A percentile compares a stretch with the other conserved stretches of the same genome.
Conservation (phyloP, 306 rosid species). For the Benincasa hispida region DNA sequence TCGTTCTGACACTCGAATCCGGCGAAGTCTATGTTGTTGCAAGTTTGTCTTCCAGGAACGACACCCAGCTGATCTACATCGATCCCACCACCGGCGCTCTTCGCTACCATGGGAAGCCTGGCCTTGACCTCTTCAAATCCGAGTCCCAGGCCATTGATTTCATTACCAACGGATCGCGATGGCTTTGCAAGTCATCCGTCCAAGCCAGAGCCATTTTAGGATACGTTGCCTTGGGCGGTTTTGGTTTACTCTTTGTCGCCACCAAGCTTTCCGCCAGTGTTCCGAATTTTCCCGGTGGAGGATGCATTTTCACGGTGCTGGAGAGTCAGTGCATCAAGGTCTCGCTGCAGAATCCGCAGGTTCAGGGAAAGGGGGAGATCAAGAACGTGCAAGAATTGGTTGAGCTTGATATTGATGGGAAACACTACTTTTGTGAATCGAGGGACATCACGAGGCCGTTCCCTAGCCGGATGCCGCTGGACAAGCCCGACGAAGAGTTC, state of each 20-base stretch:
- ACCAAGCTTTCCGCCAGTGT: slow-evolving; percentile 52
- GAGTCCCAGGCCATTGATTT: slow-evolving; percentile 56
- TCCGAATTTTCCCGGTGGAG: slow-evolving; percentile 83
- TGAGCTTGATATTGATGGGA: slow-evolving; percentile 85
- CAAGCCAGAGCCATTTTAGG: slow-evolving; percentile 70
- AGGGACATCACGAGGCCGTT: slow-evolving; percentile 80
- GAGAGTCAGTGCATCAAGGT: slow-evolving; percentile 91
- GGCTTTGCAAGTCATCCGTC: slow-evolving; percentile 30
- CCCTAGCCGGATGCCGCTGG: slow-evolving; percentile 51
- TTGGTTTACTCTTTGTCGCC: slow-evolving; percentile 67
- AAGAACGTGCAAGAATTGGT: slow-evolving; percentile 64
- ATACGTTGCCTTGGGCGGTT: slow-evolving; percentile 69
- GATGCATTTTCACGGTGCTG: slow-evolving; percentile 53
- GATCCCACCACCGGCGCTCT: slow-evolving; percentile 96
- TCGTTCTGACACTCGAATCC: slow-evolving; percentile 62
- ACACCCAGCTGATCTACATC: slow-evolving; percentile 64
- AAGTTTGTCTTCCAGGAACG: slow-evolving; percentile 44
- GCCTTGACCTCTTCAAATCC: slow-evolving; percentile 58
- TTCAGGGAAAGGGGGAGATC: slow-evolving; percentile 77
- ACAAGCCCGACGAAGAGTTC: slow-evolving; percentile 73
- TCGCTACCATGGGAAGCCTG: slow-evolving; percentile 36
- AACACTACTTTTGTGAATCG: slow-evolving; percentile 76
- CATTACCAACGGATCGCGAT: slow-evolving; percentile 53
- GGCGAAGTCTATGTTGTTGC: slow-evolving; percentile 63
- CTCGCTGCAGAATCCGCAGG: slow-evolving; percentile 50